phyloP scores from a whole-genome alignment of 768 basidiomycete genomes.

The Mycena albidolilacea region DNA sequence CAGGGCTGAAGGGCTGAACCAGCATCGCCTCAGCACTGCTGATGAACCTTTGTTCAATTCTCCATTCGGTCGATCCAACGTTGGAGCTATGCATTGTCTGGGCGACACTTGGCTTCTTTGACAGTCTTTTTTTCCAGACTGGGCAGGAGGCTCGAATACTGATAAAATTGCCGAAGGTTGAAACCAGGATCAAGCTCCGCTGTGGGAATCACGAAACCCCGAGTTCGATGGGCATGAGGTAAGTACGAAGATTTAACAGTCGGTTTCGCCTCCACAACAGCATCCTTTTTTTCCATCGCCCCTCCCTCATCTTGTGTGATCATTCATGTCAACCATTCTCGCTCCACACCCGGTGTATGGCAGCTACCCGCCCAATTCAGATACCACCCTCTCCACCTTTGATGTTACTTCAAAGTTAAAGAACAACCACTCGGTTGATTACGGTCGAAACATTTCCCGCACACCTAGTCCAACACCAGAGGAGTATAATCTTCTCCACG shows the following conservation, averaged over 20 bases:
- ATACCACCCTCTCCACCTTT: conserved; percentile 18
- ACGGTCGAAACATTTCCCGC: conserved; percentile 37
- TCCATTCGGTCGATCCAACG: background rate
- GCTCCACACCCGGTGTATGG: conserved; percentile 27
- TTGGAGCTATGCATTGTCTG: background rate
- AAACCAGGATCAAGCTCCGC: background rate
- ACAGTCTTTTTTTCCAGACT: too few relatives aligned
- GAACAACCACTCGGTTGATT: background rate
- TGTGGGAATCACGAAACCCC: background rate
- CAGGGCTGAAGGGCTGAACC: background rate
- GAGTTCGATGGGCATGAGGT: background rate
- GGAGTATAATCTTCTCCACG: conserved; percentile 49
- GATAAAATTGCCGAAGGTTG: background rate
- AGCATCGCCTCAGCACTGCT: background rate
- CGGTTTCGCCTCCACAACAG: background rate
- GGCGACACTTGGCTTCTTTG: background rate
- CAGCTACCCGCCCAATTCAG: background rate
- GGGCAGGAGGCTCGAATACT: too few relatives aligned
- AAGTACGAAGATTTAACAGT: background rate
- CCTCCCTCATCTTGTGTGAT: background rate
- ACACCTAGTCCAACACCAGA: conserved; percentile 57
- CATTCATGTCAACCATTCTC: conserved; percentile 17
- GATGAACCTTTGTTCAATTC: background rate
- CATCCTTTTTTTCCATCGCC: background rate
- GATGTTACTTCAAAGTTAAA: conserved; percentile 8